Conservation (phyloP, 2,329 filamentous ascomycete species). For the Ascochyta koolunga region DNA sequence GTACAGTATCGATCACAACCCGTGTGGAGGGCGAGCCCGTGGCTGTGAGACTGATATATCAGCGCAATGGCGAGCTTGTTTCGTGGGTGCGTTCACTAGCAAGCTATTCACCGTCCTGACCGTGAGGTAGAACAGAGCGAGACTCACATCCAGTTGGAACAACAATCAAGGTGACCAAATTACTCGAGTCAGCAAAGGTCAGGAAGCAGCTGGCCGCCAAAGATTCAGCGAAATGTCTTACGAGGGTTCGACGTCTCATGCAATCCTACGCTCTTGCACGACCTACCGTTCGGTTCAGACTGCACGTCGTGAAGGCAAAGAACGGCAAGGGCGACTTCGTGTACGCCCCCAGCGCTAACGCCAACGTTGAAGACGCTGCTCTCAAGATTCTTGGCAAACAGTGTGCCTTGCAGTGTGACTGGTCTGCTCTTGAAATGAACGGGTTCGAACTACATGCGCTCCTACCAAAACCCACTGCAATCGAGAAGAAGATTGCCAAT, state of each 20-base stretch:
- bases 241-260: conserved; percentile 65
- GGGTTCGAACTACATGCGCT: conserved; percentile 62
- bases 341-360: conserved; percentile 63
- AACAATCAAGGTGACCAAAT: conserved; percentile 64
- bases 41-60: conserved; percentile 60
- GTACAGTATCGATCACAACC: conserved; percentile 65
- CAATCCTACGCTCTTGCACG: conserved; percentile 70
- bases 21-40: conserved; percentile 66
- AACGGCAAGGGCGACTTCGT: conserved; percentile 62
- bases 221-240: conserved; percentile 62
- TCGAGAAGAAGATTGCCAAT: conserved; percentile 47
- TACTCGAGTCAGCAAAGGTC: conserved; percentile 69
- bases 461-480: conserved; percentile 60
- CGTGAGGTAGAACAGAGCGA: conserved; percentile 28
- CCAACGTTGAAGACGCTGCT: conserved; percentile 63
- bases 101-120: conserved; percentile 8
- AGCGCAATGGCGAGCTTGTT: conserved; percentile 55
- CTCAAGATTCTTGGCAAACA: conserved; percentile 67
- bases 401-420: conserved; percentile 61
- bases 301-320: conserved; percentile 64
- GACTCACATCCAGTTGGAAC: conserved; percentile 70
- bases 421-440: conserved; percentile 42
- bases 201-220: conserved; percentile 65
- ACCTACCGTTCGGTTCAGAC: conserved; percentile 64
- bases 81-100: conserved; percentile 38